These are phyloP conservation scores for Wickerhamomyces ciferrii DNA, from an alignment of 805 yeast genomes.

Conservation along the genomic window DNA sequence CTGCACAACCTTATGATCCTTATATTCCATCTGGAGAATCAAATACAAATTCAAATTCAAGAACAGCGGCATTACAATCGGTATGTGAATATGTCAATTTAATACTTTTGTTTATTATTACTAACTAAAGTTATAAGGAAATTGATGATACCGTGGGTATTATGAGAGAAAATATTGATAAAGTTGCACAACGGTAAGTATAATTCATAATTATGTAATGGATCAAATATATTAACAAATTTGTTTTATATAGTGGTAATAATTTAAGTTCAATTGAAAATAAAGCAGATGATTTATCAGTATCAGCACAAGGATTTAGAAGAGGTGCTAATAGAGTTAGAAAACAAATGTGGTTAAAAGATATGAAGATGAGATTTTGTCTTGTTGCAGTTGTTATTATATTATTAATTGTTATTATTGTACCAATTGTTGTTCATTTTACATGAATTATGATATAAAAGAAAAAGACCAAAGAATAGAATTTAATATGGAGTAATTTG, in stretches of 20 bases:
- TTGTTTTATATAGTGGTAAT: constrained; percentile 56
- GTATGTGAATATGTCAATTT: too few relatives aligned
- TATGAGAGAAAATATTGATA: constrained; percentile 95
- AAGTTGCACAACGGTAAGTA: constrained; percentile 68
- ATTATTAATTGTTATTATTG: constrained; percentile 78
- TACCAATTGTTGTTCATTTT: constrained; percentile 91
- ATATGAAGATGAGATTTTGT: constrained; percentile 93
- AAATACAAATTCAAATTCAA: constrained; percentile 28
- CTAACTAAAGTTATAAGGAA: constrained; percentile 45
- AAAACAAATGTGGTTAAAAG: constrained; percentile 99
- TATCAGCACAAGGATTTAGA: constrained; percentile 90
- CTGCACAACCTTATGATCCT: constrained; percentile 82
- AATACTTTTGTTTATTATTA: too few relatives aligned
- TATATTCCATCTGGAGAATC: constrained; percentile 57
- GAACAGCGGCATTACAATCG: constrained; percentile 81
- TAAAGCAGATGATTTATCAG: constrained; percentile 89
- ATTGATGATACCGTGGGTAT: constrained; percentile 95
- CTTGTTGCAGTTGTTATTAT: constrained; percentile 75
- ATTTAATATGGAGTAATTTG: too few relatives aligned
- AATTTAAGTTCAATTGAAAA: constrained; percentile 88
- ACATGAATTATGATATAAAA: too few relatives aligned
- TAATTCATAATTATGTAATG: neutral
- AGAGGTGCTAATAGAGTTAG: constrained; percentile 96
- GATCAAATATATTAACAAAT: neutral
- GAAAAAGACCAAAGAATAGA: too few relatives aligned